Percentiles rank a stretch among this genome's conserved stretches.
phyloP scores from a whole-genome alignment of 257 asterid species.

The Ballota nigra region DNA sequence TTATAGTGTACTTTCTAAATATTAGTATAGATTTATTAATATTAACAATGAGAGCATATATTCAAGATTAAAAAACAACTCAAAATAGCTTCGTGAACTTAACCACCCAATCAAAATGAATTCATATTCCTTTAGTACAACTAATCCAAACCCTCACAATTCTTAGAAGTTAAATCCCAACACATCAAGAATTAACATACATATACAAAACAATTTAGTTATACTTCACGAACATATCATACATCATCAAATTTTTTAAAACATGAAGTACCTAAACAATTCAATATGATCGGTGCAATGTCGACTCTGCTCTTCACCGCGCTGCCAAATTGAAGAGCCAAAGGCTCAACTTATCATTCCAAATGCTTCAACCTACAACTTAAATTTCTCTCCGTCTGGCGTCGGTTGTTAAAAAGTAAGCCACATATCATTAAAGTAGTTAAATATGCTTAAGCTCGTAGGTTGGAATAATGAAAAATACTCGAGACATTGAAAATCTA shows the following conservation, averaged over 20 bases:
- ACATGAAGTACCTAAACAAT: slow-evolving; percentile 60
- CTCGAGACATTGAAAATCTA: too few relatives aligned
- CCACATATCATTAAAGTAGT: too few relatives aligned
- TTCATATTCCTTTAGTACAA: neutral
- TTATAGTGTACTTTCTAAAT: too few relatives aligned
- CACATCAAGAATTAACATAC: neutral
- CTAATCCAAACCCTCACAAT: neutral
- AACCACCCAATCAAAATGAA: neutral
- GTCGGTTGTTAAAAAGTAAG: too few relatives aligned
- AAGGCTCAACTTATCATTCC: too few relatives aligned
- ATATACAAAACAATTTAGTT: neutral
- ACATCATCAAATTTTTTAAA: neutral
- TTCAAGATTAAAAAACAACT: too few relatives aligned
- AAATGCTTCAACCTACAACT: too few relatives aligned
- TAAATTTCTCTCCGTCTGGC: too few relatives aligned
- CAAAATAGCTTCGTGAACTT: neutral
- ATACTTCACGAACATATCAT: neutral
- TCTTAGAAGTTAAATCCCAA: neutral
- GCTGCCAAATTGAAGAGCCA: slow-evolving; percentile 46
- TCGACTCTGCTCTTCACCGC: slow-evolving; percentile 88
- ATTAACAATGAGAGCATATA: neutral
- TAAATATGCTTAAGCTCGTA: too few relatives aligned
- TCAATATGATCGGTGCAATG: slow-evolving; percentile 86
- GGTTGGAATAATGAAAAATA: too few relatives aligned
- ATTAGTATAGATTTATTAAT: neutral